Evolutionary conservation across 2,329 filamentous ascomycete species (phyloP), one percentile per base, ranked within the genome.

Genomic region (Monosporascus sp.): DNA sequence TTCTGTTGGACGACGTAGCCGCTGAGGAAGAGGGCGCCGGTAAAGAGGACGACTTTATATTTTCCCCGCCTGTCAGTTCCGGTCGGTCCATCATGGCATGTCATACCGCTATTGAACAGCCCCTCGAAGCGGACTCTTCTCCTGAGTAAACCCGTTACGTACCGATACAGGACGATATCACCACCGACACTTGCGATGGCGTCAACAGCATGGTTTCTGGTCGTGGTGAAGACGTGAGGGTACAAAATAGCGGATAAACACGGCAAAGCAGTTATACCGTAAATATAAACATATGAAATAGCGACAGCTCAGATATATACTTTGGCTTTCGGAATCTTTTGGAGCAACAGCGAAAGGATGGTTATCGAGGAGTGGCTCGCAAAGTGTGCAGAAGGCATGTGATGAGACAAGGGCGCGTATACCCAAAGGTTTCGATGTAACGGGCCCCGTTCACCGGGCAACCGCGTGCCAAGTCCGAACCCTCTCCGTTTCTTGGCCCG

Each of bases 1-100:
- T 90, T 84, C 70, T 97, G 92, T 65, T 97, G 92, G 51, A 96
- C 80, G 3, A 86, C 81, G 69, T 95, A 96, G 64, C 92, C 92
- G 50, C 89, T 91, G 35, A 96, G 78, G 70, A 97, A 97, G 26
- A 97, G 84, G 5, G 91, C 82, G 38, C 86, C 70, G 3, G 91
- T 96, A 71, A 90, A 96, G 26, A 89, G 68, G 58, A 89, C 74
- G 55, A 96, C 88, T 86, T 56, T 53, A 11, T 31, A 11, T 3
- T 31, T 31, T 37, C 15, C 20, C 1, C 28, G 1, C 5, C 8
- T 31, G 35, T 24, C 8, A 24, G 17, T 17, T 20, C 5, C 22
- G 6, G 46, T 15, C 40, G 38, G 7, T 40, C 17, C 9, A 15
- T 17, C 17, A 26, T 20, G 4, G 9, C 5, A 11, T 17, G 18